Evolutionary conservation across 2,329 filamentous ascomycete species (phyloP).

Genomic region (Beauveria pseudobassiana): DNA sequence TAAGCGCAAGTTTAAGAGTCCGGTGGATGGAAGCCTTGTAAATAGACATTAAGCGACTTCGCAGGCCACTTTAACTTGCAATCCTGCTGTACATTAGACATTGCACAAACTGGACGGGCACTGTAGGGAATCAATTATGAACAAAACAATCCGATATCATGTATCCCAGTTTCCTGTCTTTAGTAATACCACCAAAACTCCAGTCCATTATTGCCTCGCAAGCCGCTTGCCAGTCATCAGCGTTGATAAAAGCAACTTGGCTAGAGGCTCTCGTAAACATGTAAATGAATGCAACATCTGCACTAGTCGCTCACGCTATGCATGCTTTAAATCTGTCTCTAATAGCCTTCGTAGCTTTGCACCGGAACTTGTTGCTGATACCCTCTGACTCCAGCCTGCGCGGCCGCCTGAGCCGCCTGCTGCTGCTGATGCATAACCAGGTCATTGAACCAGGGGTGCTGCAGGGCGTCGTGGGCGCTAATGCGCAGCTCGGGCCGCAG

Average conservation of each 20-base stretch:
- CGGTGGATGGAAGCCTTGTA: constrained; percentile 46
- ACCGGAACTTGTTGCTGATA: constrained; percentile 31
- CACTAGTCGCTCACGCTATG: not conserved
- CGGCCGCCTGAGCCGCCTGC: constrained; percentile 27
- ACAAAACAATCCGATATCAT: not conserved
- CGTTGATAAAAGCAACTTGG: not conserved
- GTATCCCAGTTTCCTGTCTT: not conserved
- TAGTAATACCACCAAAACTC: constrained; percentile 8
- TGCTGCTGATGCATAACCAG: constrained; percentile 51
- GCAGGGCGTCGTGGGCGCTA: constrained; percentile 76
- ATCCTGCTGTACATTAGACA: constrained; percentile 1
- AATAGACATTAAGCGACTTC: constrained; percentile 25
- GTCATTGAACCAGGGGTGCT: constrained; percentile 89
- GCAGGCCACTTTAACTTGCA: not conserved
- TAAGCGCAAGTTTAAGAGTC: constrained; percentile 42
- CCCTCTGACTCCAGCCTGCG: constrained; percentile 27
- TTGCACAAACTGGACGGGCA: not conserved
- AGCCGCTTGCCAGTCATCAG: not conserved
- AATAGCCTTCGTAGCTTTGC: constrained; percentile 31
- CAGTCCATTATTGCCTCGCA: not conserved
- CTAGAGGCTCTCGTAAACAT: not conserved
- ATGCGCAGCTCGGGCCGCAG: constrained; percentile 86
- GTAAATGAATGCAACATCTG: not conserved
- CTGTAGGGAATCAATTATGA: not conserved
- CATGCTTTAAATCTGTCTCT: constrained; percentile 12